Conservation (phyloP, 2,329 filamentous ascomycete genomes). For the Cercospora nicotianae region DNA sequence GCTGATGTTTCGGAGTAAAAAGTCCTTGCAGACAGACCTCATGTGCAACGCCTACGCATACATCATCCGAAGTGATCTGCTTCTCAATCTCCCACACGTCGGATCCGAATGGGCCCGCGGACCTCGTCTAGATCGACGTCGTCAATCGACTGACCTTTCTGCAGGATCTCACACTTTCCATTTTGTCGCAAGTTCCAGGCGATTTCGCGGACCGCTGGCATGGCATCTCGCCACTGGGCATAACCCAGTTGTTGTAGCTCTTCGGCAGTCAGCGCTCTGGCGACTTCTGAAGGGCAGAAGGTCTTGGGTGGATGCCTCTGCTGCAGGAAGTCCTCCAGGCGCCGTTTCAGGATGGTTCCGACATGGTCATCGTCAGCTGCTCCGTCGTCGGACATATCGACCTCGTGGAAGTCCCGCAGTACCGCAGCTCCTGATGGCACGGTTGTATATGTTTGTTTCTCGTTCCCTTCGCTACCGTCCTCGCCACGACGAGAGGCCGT, state of each 20-base stretch:
- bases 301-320: slow-evolving; percentile 49
- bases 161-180: slow-evolving; percentile 51
- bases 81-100: slow-evolving; percentile 26
- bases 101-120: slow-evolving; percentile 51
- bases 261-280: slow-evolving; percentile 45
- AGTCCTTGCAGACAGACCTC: slow-evolving; percentile 15
- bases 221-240: slow-evolving; percentile 49
- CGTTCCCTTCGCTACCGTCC: slow-evolving; percentile 14
- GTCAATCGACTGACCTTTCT: slow-evolving; percentile 47
- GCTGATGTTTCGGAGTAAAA: neutral
- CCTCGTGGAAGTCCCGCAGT: neutral
- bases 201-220: slow-evolving; percentile 47
- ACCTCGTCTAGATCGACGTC: slow-evolving; percentile 40
- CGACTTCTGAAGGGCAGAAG: slow-evolving; percentile 55
- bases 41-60: neutral
- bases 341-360: slow-evolving; percentile 20
- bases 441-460: neutral
- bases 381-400: slow-evolving; percentile 16
- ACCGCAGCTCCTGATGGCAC: neutral
- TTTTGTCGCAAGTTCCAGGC: slow-evolving; percentile 45
- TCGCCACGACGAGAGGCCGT: slow-evolving; percentile 9
- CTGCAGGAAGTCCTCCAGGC: slow-evolving; percentile 28
- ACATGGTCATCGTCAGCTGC: slow-evolving; percentile 6
- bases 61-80: neutral
- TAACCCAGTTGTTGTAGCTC: slow-evolving; percentile 42